Percentiles rank a stretch among this genome's conserved stretches.
phyloP scores from a whole-genome alignment of 768 basidiomycete species.

The Agaricus sinodeliciosus region DNA sequence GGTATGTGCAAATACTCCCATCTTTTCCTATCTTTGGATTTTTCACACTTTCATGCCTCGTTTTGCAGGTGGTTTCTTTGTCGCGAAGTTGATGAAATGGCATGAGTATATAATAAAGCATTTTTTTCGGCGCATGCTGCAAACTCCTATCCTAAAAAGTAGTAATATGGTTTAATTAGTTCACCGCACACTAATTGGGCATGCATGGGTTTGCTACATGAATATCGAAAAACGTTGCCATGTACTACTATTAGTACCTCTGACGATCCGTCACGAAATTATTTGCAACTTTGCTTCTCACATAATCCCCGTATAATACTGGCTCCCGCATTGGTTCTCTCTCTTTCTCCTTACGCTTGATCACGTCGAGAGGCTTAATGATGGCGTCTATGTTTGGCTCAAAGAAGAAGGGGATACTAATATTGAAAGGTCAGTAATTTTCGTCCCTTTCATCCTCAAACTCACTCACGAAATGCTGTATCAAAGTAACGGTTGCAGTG shows the following conservation, averaged over 20 bases:
- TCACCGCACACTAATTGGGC: no score
- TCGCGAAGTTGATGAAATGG: no score
- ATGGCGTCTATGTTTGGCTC: conserved; percentile 81
- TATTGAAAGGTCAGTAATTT: background rate
- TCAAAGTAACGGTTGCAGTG: no score
- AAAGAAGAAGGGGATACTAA: conserved; percentile 87
- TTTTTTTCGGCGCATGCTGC: no score
- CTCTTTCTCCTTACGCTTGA: conserved; percentile 17
- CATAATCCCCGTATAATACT: conserved; percentile 74
- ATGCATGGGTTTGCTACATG: no score
- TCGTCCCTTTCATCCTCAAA: background rate
- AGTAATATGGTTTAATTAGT: no score
- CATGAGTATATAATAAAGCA: no score
- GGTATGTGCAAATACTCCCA: no score
- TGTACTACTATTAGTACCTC: conserved; percentile 25
- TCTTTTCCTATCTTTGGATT: no score
- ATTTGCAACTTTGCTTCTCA: conserved; percentile 61
- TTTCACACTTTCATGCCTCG: no score
- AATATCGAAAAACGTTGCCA: background rate
- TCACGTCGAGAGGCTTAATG: conserved; percentile 60
- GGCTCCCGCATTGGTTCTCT: conserved; percentile 25
- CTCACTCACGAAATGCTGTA: conserved; percentile 64
- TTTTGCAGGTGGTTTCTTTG: no score
- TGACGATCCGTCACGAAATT: conserved; percentile 55
- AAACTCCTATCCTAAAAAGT: no score